Percentiles rank a stretch among this genome's conserved stretches.
phyloP scores from a whole-genome alignment of 2,329 filamentous ascomycete genomes.

The Ceratocystis eucalypticola region DNA sequence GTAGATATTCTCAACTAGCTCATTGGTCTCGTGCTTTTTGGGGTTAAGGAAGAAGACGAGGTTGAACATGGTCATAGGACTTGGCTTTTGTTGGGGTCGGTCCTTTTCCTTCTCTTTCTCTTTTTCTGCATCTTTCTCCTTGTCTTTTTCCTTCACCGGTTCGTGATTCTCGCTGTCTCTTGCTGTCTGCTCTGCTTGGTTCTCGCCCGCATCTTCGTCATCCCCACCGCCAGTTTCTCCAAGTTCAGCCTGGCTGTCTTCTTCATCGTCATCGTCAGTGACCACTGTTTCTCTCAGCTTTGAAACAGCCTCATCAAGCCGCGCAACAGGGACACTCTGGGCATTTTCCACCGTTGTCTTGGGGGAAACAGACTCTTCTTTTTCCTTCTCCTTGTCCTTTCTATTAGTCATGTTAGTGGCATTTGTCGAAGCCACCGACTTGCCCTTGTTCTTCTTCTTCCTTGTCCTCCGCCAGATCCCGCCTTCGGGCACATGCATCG shows the following conservation, averaged over 20 bases:
- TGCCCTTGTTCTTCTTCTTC: conserved; percentile 25
- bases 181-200: conserved; percentile 19
- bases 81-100: conserved; percentile 46
- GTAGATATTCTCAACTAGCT: conserved; percentile 64
- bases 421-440: conserved; percentile 25
- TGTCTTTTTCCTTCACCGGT: background rate
- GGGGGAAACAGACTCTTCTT: conserved; percentile 17
- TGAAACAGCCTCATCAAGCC: background rate
- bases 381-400: background rate
- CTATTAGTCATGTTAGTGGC: conserved; percentile 20
- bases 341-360: conserved; percentile 11
- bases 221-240: conserved; percentile 23
- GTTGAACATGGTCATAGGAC: conserved; percentile 92
- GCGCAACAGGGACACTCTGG: background rate
- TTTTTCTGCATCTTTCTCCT: conserved; percentile 21
- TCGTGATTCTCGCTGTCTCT: conserved; percentile 22
- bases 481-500: conserved; percentile 67
- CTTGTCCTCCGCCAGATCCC: conserved; percentile 56
- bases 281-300: conserved; percentile 19
- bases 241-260: conserved; percentile 21
- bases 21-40: conserved; percentile 60
- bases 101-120: conserved; percentile 24
- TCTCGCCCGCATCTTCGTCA: conserved; percentile 22
- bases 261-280: conserved; percentile 22
- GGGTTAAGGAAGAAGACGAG: conserved; percentile 84